Evolutionary conservation across 176 grass and related monocot genomes (phyloP).

Genomic region (Triticum timopheevii): DNA sequence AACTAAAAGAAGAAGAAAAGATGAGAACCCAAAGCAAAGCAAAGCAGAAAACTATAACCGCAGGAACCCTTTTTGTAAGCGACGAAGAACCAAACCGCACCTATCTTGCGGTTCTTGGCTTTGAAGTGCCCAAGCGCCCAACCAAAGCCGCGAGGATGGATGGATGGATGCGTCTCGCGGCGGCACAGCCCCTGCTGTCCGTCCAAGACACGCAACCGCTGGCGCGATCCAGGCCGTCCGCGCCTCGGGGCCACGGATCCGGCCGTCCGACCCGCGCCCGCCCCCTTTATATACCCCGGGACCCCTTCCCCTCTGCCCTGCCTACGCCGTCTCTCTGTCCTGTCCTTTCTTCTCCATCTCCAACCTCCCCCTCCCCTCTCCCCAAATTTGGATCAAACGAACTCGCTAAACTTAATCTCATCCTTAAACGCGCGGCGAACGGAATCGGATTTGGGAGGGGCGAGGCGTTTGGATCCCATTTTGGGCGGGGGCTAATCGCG

Average conservation of each 20-base stretch:
- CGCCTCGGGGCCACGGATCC: not conserved
- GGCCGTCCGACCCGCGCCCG: constrained; percentile 14
- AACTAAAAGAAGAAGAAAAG: too few species aligned
- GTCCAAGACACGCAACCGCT: constrained; percentile 43
- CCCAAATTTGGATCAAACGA: constrained; percentile 41
- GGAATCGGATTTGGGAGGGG: constrained; percentile 19
- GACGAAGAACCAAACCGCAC: not conserved
- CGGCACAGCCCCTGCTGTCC: constrained; percentile 20
- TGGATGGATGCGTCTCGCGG: not conserved
- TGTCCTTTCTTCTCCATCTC: not conserved
- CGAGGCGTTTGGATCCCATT: constrained; percentile 40
- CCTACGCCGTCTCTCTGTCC: constrained; percentile 16
- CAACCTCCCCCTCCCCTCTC: not conserved
- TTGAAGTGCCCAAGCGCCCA: not conserved
- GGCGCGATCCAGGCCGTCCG: constrained; percentile 20
- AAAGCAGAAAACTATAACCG: not conserved
- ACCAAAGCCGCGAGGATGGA: not conserved
- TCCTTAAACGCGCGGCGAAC: constrained; percentile 29
- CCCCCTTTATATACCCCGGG: constrained; percentile 43
- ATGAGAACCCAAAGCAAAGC: not conserved
- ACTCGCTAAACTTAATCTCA: constrained; percentile 47
- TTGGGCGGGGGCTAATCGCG: constrained; percentile 17
- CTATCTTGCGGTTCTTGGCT: not conserved
- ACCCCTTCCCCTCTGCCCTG: not conserved
- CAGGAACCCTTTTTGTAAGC: too few species aligned